These are phyloP conservation scores for Quercus dentata DNA, from an alignment of 306 rosid genomes.

Conservation along the genomic window DNA sequence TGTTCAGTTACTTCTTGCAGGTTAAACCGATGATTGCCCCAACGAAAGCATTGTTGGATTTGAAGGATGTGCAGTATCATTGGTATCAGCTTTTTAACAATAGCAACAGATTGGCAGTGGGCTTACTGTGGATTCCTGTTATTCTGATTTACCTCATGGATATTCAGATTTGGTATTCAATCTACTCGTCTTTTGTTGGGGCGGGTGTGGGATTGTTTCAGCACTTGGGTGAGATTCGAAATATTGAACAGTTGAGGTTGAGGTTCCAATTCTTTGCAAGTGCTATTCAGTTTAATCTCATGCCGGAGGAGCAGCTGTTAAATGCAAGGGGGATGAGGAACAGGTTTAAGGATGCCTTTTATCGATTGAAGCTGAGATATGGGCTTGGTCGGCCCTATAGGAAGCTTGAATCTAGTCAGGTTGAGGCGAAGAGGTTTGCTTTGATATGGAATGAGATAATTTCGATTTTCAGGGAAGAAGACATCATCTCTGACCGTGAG, in stretches of 20 bases:
- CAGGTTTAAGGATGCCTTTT: constrained; percentile 84
- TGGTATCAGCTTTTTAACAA: constrained; percentile 56
- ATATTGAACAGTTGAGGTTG: constrained; percentile 76
- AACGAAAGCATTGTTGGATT: constrained; percentile 48
- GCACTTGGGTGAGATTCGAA: constrained; percentile 95
- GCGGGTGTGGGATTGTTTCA: constrained; percentile 77
- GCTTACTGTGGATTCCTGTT: constrained; percentile 85
- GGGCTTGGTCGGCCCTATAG: constrained; percentile 88
- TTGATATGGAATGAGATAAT: constrained; percentile 95
- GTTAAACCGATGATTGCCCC: constrained; percentile 84
- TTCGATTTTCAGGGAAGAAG: constrained; percentile 89
- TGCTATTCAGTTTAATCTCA: constrained; percentile 93
- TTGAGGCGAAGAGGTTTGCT: constrained; percentile 90
- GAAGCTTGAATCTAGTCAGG: constrained; percentile 88
- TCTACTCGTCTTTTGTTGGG: constrained; percentile 87
- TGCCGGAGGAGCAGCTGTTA: constrained; percentile 91
- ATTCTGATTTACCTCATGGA: constrained; percentile 88
- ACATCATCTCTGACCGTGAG: constrained; percentile 83
- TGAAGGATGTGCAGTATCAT: constrained; percentile 43
- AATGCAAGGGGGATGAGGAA: constrained; percentile 74
- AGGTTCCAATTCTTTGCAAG: constrained; percentile 98
- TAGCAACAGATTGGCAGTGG: constrained; percentile 65
- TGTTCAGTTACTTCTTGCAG: constrained; percentile 89
- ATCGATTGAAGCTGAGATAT: constrained; percentile 88
- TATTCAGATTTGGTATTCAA: constrained; percentile 89